Evolutionary conservation across 208 protist genomes (phyloP).

Genomic region (Lotmaria passim): DNA sequence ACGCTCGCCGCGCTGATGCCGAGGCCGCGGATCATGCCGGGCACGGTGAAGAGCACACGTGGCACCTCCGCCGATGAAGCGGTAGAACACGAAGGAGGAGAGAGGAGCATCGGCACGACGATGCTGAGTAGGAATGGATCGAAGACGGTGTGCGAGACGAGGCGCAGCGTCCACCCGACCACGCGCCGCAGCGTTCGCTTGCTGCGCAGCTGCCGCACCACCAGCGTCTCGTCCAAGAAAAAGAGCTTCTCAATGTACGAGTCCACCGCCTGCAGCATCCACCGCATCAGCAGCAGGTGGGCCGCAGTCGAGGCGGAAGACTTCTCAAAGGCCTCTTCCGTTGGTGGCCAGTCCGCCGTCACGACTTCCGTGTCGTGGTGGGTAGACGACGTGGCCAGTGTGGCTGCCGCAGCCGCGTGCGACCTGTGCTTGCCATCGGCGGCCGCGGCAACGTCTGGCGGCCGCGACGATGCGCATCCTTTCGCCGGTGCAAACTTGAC

Average conservation of each 20-base stretch:
- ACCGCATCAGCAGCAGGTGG: conserved; percentile 51
- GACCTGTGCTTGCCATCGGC: neutral
- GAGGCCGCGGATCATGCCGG: conserved; percentile 41
- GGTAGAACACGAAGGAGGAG: neutral
- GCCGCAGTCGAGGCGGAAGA: neutral
- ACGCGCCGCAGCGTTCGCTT: conserved; percentile 45
- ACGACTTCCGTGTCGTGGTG: conserved; percentile 5
- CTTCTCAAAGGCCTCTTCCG: conserved; percentile 27
- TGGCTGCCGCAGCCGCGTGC: neutral
- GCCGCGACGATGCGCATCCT: neutral
- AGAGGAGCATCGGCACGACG: conserved; percentile 59
- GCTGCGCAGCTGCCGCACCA: conserved; percentile 76
- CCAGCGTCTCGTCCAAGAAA: conserved; percentile 73
- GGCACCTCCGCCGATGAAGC: conserved; percentile 7
- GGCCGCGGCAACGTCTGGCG: too few species aligned
- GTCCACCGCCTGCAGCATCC: conserved; percentile 37
- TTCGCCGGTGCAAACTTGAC: neutral
- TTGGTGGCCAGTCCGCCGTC: conserved; percentile 20
- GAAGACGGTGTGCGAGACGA: conserved; percentile 64
- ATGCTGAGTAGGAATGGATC: conserved; percentile 73
- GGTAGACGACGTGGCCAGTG: neutral
- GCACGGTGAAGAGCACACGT: conserved; percentile 40
- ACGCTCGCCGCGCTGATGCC: conserved; percentile 42
- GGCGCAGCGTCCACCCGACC: conserved; percentile 63
- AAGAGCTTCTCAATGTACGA: conserved; percentile 63